phyloP scores from a whole-genome alignment of 495 filamentous ascomycete genomes.

The Lentithecium fluviatile region DNA sequence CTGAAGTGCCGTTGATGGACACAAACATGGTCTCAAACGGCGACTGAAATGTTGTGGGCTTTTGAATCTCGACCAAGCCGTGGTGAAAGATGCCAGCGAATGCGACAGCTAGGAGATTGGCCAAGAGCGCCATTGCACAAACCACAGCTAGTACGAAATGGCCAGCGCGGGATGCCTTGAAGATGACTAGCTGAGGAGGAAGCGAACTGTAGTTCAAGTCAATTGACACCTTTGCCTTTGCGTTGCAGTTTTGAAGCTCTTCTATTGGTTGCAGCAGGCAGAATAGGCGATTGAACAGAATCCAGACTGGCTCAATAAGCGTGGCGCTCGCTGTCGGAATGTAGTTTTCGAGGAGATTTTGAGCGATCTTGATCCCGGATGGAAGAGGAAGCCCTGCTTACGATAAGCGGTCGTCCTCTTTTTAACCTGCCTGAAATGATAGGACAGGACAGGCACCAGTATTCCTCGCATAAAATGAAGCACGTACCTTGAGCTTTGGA shows the following conservation, averaged over 20 bases:
- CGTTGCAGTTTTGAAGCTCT: slow-evolving; percentile 40
- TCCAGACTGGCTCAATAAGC: slow-evolving; percentile 49
- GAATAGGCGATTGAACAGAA: slow-evolving; percentile 45
- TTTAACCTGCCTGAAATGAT: too few species aligned
- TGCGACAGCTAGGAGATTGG: slow-evolving; percentile 46
- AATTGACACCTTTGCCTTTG: slow-evolving; percentile 39
- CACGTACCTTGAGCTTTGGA: slow-evolving; percentile 7
- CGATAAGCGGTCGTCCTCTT: too few species aligned
- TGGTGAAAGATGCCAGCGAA: slow-evolving; percentile 43
- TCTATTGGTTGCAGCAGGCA: slow-evolving; percentile 45
- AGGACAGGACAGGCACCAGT: too few species aligned
- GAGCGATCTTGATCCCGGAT: slow-evolving; percentile 40
- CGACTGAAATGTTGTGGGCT: slow-evolving; percentile 7
- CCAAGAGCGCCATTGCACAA: slow-evolving; percentile 42
- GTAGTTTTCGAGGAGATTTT: slow-evolving; percentile 48
- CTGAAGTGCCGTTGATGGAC: slow-evolving; percentile 6
- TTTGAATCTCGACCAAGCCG: neutral
- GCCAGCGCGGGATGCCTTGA: slow-evolving; percentile 40
- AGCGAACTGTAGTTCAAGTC: slow-evolving; percentile 45
- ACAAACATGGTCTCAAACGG: slow-evolving; percentile 14
- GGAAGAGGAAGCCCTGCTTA: slow-evolving; percentile 46
- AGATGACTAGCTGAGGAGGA: slow-evolving; percentile 48
- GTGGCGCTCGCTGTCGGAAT: slow-evolving; percentile 49
- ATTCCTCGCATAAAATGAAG: too few species aligned
- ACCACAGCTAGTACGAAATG: slow-evolving; percentile 45